Conservation (phyloP, 108 stramenopile genomes). For the Bacterosira constricta region DNA sequence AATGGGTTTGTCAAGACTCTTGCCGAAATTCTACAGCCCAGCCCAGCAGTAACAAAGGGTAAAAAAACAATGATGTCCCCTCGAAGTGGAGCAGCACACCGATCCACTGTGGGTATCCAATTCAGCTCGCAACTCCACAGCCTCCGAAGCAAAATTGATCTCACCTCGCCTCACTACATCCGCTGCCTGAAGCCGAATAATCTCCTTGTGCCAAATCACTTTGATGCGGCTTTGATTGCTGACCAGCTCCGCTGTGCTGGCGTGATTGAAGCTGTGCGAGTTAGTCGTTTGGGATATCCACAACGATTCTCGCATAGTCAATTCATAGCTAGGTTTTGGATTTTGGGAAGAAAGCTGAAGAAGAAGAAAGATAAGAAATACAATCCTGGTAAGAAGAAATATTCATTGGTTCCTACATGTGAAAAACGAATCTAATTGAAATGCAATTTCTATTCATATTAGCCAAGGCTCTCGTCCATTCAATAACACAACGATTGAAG, state of each 20-base stretch:
- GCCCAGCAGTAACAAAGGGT: background rate
- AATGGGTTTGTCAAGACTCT: conserved; percentile 56
- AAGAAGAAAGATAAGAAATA: conserved; percentile 8
- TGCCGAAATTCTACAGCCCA: conserved; percentile 47
- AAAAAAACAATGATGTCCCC: conserved; percentile 13
- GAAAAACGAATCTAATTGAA: no score
- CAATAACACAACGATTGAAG: conserved; percentile 28
- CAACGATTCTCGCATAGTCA: conserved; percentile 70
- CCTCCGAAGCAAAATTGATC: conserved; percentile 74
- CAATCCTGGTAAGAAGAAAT: conserved; percentile 5
- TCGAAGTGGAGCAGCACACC: conserved; percentile 36
- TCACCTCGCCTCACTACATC: conserved; percentile 85
- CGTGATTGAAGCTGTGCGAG: conserved; percentile 87
- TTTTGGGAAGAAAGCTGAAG: conserved; percentile 33
- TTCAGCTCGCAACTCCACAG: conserved; percentile 68
- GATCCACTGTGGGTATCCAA: conserved; percentile 76
- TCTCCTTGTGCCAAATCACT: conserved; percentile 62
- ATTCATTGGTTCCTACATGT: background rate
- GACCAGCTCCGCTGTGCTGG: conserved; percentile 88
- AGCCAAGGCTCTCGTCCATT: conserved; percentile 30
- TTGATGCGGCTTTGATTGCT: conserved; percentile 73
- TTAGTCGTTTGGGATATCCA: conserved; percentile 85
- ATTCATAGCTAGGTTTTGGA: conserved; percentile 66
- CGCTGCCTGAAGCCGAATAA: conserved; percentile 92
- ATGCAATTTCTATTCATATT: background rate